Percentiles rank a stretch among this genome's conserved stretches.
Conservation (phyloP, 108 stramenopile species). For the Nitzschia sp. region DNA sequence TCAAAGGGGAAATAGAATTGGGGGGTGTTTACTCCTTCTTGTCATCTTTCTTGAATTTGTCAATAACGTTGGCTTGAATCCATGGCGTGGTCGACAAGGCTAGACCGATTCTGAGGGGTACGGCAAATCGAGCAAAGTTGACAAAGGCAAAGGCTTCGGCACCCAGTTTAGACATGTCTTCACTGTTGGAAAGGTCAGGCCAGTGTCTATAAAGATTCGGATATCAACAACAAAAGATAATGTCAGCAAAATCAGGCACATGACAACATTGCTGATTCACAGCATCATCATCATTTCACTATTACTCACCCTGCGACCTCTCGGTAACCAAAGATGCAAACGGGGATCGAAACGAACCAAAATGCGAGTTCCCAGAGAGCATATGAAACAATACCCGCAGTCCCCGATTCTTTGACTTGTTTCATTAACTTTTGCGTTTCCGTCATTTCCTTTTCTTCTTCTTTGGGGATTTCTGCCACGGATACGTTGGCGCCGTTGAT, state of each 20-base stretch:
- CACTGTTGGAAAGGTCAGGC: constrained; percentile 75
- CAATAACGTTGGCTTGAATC: constrained; percentile 78
- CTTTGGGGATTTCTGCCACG: not conserved
- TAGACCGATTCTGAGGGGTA: constrained; percentile 83
- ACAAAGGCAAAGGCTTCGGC: constrained; percentile 91
- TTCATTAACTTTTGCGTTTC: constrained; percentile 63
- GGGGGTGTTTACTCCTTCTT: too few species aligned
- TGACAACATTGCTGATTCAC: not conserved
- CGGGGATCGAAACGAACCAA: constrained; percentile 78
- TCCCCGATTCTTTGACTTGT: constrained; percentile 76
- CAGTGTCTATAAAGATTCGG: constrained; percentile 51
- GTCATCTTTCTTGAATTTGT: constrained; percentile 41
- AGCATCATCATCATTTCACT: too few species aligned
- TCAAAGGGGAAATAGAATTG: too few species aligned
- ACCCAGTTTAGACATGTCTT: constrained; percentile 74
- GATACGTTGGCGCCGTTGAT: not conserved
- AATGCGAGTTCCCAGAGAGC: constrained; percentile 82
- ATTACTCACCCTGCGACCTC: constrained; percentile 59
- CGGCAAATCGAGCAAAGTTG: constrained; percentile 89
- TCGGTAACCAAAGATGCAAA: constrained; percentile 67
- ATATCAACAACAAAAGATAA: not conserved
- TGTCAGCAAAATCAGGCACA: not conserved
- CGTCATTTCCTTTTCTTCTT: constrained; percentile 29
- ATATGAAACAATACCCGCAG: constrained; percentile 75
- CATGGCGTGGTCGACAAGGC: constrained; percentile 78